These are phyloP conservation scores for Candida pseudofarinosa DNA, from an alignment of 805 yeast genomes.

Conservation along the genomic window DNA sequence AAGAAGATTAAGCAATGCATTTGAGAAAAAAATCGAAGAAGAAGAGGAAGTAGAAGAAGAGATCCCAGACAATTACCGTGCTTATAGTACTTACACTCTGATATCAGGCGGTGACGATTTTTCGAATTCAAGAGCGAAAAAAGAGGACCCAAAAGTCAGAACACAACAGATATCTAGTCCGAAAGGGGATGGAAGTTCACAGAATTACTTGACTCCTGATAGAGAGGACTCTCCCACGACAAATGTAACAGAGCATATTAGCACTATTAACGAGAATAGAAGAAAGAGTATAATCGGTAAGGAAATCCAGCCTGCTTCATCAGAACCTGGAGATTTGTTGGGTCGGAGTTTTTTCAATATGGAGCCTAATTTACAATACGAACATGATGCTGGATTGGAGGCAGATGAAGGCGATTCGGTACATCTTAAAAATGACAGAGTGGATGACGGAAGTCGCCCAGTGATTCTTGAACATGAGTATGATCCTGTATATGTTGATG, in stretches of 20 bases:
- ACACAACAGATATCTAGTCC: neutral
- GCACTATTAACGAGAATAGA: neutral
- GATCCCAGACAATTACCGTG: neutral
- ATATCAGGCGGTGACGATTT: neutral
- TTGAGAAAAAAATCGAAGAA: slow-evolving; percentile 9
- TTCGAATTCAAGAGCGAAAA: neutral
- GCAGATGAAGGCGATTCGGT: slow-evolving; percentile 1
- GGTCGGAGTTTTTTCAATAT: neutral
- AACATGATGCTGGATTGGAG: slow-evolving; percentile 1
- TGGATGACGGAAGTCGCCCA: slow-evolving; percentile 8
- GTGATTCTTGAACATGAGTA: slow-evolving; percentile 26
- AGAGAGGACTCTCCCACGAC: neutral
- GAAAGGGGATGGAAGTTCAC: neutral
- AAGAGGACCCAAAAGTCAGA: neutral
- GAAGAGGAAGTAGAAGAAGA: slow-evolving; percentile 9
- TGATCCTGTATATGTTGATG: slow-evolving; percentile 33
- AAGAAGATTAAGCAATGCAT: slow-evolving; percentile 21
- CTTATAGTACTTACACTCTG: neutral
- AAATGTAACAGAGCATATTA: neutral
- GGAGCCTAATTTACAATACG: neutral
- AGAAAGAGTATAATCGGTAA: neutral
- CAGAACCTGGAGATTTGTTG: neutral
- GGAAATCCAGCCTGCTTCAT: neutral
- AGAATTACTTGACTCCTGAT: neutral
- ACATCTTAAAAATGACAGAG: neutral